phyloP scores from a whole-genome alignment of 2,329 filamentous ascomycete genomes.

The Apiospora koreana region DNA sequence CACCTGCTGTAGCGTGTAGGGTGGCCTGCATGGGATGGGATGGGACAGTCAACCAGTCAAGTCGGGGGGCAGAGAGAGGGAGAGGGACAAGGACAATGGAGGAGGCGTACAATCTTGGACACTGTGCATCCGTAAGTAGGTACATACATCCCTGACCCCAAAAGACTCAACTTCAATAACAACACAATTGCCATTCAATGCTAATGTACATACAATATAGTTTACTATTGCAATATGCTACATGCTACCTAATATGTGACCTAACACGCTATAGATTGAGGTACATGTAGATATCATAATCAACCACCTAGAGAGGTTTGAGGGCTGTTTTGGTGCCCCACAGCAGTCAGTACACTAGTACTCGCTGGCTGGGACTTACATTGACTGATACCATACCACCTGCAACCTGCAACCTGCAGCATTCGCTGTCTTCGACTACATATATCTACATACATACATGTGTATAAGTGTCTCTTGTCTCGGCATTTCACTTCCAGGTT shows the following conservation, averaged over 20 bases:
- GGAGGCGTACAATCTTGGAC: neutral
- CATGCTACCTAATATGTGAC: neutral
- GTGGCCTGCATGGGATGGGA: constrained; percentile 3
- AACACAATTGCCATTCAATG: too few species aligned
- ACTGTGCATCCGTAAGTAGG: neutral
- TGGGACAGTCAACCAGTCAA: neutral
- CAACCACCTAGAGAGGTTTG: neutral
- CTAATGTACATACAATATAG: too few species aligned
- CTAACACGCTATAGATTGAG: neutral
- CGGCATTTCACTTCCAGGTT: neutral
- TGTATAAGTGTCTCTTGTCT: neutral
- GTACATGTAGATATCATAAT: too few species aligned
- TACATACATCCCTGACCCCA: too few species aligned
- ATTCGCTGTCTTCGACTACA: neutral
- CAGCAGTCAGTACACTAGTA: too few species aligned
- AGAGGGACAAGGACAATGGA: neutral
- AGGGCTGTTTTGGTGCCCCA: neutral
- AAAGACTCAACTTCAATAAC: too few species aligned
- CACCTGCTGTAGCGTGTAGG: too few species aligned
- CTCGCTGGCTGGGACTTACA: too few species aligned
- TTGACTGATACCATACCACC: too few species aligned
- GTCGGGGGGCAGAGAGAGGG: too few species aligned
- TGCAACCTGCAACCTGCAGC: neutral
- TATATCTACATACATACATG: neutral
- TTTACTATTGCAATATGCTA: neutral